Evolutionary conservation across 2,329 filamentous ascomycete species (phyloP).

Genomic region (Epichloe gansuensis): DNA sequence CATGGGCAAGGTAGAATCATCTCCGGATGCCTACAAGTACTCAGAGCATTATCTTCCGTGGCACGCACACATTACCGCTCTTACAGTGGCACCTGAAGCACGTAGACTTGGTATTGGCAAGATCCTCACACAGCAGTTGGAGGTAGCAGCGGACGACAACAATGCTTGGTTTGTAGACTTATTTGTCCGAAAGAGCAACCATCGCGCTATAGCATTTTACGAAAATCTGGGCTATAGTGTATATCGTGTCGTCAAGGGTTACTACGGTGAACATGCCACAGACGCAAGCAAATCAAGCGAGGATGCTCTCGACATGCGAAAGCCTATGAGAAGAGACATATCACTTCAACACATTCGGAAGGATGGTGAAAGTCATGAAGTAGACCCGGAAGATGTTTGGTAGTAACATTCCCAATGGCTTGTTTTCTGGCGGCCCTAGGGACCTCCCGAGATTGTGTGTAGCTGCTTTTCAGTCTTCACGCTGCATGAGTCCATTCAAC

Average conservation of each 20-base stretch:
- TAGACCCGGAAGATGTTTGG: conserved; percentile 80
- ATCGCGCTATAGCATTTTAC: conserved; percentile 79
- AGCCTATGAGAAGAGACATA: conserved; percentile 72
- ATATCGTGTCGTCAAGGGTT: conserved; percentile 77
- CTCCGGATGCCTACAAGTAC: conserved; percentile 58
- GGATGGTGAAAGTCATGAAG: conserved; percentile 66
- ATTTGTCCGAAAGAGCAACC: conserved; percentile 83
- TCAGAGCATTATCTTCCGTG: conserved; percentile 94
- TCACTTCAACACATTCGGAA: conserved; percentile 64
- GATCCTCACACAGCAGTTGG: conserved; percentile 68
- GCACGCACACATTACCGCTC: conserved; percentile 94
- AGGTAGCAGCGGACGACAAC: conserved; percentile 68
- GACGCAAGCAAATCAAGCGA: conserved; percentile 53
- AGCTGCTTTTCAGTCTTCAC: not conserved
- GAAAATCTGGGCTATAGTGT: conserved; percentile 85
- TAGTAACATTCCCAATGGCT: conserved; percentile 20
- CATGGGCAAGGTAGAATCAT: conserved; percentile 93
- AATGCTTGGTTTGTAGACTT: conserved; percentile 92
- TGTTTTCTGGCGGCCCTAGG: not conserved
- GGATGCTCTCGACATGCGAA: conserved; percentile 96
- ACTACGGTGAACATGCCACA: conserved; percentile 77
- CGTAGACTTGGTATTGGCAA: conserved; percentile 80
- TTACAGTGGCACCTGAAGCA: conserved; percentile 81
- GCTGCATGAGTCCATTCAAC: not conserved
- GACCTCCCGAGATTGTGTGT: not conserved